Evolutionary conservation across 2,329 filamentous ascomycete genomes (phyloP).

Genomic region (Colletotrichum sp.): DNA sequence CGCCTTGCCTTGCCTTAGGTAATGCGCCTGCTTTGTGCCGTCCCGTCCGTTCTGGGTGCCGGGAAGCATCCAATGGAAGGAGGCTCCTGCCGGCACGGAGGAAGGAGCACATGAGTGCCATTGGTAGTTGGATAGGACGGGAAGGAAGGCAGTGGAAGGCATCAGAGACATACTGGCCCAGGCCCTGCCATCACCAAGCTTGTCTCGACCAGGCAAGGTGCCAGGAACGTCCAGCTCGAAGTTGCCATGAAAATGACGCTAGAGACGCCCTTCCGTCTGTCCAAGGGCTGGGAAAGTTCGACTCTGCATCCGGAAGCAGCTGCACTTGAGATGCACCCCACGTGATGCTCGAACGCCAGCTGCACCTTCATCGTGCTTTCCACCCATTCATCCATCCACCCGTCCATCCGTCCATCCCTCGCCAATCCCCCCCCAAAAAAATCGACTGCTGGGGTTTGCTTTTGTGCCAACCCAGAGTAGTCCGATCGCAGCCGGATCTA

Average conservation of each 20-base stretch:
- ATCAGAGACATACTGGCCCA: not conserved
- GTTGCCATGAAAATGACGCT: not conserved
- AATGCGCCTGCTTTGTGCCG: not conserved
- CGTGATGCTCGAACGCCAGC: not conserved
- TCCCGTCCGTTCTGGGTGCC: not conserved
- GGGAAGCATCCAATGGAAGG: not conserved
- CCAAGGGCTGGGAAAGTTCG: not conserved
- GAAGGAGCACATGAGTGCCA: not conserved
- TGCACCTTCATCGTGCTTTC: not conserved
- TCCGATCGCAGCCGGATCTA: not conserved
- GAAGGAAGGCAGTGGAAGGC: not conserved
- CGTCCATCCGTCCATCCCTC: not conserved
- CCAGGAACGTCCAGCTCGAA: not conserved
- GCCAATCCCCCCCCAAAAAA: not conserved
- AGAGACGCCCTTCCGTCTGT: not conserved
- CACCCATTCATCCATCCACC: not conserved
- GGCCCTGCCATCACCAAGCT: not conserved
- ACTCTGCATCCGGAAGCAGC: conserved; percentile 1
- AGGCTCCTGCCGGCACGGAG: not conserved
- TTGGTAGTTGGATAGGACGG: not conserved
- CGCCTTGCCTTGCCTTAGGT: not conserved
- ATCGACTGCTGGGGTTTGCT: not conserved
- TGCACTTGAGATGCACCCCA: not conserved
- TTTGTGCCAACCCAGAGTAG: not conserved
- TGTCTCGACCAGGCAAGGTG: conserved; percentile 1